Conservation (phyloP, 179 eudicot genomes). For the Drosera spatulata region DNA sequence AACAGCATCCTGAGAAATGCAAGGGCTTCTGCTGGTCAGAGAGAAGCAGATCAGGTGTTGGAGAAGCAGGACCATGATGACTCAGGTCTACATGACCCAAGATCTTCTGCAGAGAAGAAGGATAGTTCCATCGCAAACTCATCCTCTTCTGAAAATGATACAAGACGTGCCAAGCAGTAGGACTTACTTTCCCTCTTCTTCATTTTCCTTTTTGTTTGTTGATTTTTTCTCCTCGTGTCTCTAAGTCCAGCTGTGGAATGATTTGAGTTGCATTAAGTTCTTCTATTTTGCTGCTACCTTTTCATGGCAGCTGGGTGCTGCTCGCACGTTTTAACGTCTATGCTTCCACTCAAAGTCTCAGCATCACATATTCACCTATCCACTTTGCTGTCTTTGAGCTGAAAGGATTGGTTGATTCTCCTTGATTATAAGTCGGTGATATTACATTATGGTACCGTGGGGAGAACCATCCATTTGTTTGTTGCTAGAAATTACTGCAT, state of each 20-base stretch:
- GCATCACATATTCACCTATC: too few species aligned
- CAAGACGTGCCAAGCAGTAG: constrained; percentile 97
- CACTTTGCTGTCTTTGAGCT: too few species aligned
- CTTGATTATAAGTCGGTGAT: too few species aligned
- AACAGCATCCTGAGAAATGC: constrained; percentile 23
- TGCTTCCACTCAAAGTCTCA: too few species aligned
- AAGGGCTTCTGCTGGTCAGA: constrained; percentile 25
- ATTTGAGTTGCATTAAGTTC: too few species aligned
- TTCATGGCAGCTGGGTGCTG: not conserved
- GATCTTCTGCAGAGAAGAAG: constrained; percentile 41
- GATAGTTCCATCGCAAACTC: constrained; percentile 43
- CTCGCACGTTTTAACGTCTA: too few species aligned
- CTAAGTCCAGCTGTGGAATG: too few species aligned
- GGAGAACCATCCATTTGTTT: not conserved
- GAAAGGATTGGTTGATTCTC: too few species aligned
- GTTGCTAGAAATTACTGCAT: not conserved
- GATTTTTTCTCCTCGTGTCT: too few species aligned
- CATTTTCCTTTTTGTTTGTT: not conserved
- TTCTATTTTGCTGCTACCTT: not conserved
- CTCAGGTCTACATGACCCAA: constrained; percentile 37
- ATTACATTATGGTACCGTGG: too few species aligned
- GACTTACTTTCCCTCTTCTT: constrained; percentile 9
- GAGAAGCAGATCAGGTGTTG: constrained; percentile 33
- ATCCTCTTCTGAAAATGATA: constrained; percentile 59
- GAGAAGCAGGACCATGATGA: constrained; percentile 51